Base-by-base conservation (phyloP, 2,329 filamentous ascomycete genomes). In the Cryphonectria japonica region DNA sequence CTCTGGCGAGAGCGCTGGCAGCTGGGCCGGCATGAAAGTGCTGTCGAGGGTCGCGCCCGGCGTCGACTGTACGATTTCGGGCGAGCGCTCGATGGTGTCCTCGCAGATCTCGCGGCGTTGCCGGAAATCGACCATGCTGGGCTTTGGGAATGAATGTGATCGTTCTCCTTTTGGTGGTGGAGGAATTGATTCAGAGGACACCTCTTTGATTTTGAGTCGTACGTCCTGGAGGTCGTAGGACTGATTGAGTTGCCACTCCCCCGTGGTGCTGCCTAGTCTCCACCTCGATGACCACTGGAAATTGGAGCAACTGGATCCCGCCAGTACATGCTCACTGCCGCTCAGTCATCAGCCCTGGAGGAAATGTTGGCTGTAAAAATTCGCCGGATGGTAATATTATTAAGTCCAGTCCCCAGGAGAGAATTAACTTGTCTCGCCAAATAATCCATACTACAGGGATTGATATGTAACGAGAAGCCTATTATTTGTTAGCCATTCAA, bases 41-140 rank as follows among this genome's bases (percentile, higher is more conserved):
- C 63, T 65, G 14, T 65, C 63, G 43, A 65, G 63, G 63, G 26
- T 65, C 29, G 63, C 63, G 63, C 63, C 63, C 8, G 63, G 63
- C 13, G 63, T 65, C 41, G 63, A 32, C 63, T 52, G 63, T 4
- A 19, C 63, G 41, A 65, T 52, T 2, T 5, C 63, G 1, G 63
- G n/a, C 26, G 41, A 34, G 2, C 63, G 63, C 26, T 11, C 63
- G 63, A 65, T 65, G 63, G 63, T 50, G 63, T 65, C 63, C 43
- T 65, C 63, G 63, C 63, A 65, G 63, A 65, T 6, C 5, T 37
- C 29, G 26, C 43, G 63, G 16, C 63, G 63, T 13, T 37, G 0
- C 16, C 8, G 26, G 7, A 65, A 50, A n/a, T 34, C 8, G 26
- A 50, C 43, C 61, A 64, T 64, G 8, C 6, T 63, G 32, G 6